These are phyloP conservation scores for Hygrocybe punicea DNA, from an alignment of 768 basidiomycete species.

Conservation along the genomic window DNA sequence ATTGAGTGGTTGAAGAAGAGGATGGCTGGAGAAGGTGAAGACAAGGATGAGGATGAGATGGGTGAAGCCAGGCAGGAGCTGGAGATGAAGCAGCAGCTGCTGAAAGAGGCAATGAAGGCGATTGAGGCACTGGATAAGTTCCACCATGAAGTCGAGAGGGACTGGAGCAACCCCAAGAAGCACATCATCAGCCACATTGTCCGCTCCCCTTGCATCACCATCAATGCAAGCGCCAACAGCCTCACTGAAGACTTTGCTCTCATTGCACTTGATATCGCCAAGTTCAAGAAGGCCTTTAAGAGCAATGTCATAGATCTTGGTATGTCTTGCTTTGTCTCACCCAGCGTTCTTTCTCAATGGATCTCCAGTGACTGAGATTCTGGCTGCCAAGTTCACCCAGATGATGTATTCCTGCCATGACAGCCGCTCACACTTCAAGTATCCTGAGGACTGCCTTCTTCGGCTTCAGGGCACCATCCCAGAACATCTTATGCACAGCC, in stretches of 20 bases:
- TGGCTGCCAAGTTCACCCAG: conserved; percentile 5
- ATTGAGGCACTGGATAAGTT: conserved; percentile 8
- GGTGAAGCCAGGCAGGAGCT: neutral
- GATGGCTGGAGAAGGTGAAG: neutral
- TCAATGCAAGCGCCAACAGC: neutral
- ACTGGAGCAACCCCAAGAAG: neutral
- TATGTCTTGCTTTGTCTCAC: conserved; percentile 18
- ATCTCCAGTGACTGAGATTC: conserved; percentile 9
- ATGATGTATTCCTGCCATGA: conserved; percentile 20
- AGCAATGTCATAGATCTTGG: conserved; percentile 35
- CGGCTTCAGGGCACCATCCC: conserved; percentile 17
- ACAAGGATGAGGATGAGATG: neutral
- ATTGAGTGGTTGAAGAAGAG: neutral
- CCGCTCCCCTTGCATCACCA: conserved; percentile 3
- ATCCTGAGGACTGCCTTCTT: conserved; percentile 21
- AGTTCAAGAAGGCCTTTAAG: conserved; percentile 25
- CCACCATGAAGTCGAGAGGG: neutral
- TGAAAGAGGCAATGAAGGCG: conserved; percentile 7
- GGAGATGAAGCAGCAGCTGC: conserved; percentile 6
- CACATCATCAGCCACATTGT: conserved; percentile 18
- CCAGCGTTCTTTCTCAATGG: neutral
- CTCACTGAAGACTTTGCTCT: conserved; percentile 28
- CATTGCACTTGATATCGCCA: conserved; percentile 19
- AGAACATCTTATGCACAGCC: conserved; percentile 22
- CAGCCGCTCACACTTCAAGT: conserved; percentile 14